Base-by-base conservation (phyloP, 2,329 filamentous ascomycete genomes). In the Monascus ruber region DNA sequence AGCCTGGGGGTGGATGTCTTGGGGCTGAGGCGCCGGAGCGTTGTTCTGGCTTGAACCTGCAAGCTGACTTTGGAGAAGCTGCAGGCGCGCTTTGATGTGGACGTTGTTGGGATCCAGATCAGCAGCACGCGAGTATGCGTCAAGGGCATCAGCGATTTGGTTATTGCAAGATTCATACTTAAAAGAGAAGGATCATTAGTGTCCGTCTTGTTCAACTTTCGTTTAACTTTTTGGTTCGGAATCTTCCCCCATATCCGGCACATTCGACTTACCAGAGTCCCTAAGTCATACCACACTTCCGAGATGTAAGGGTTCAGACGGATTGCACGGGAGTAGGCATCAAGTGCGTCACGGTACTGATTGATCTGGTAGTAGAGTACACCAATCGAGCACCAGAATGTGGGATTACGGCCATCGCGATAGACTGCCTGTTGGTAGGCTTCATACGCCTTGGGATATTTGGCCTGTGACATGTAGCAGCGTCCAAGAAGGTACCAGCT, bases 331-430 rank as follows among this genome's bases (percentile, higher is more conserved):
- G 88, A 95, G 65, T 96, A 98, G 31, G 91, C 91, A 68, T 98
- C 91, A 38, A 98, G 76, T 3, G 91, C 91, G 70, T 98, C 91
- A 42, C 91, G 81, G 66, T 98, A 98, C 68, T 98, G 91, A 65
- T 96, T 98, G 70, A 98, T 98, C 66, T 96, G 91, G 68, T 96
- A 98, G 64, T 98, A 98, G 43, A 98, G 74, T 10, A 98, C 91
- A 60, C 91, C 91, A 58, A 98, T 98, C 6, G 89, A 96, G 70
- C 91, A 96, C 91, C 91, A 98, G 70, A 96, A 98, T 2, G 91
- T 96, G 11, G 91, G 91, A 60, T 96, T 96, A 51, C 91, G 83
- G 28, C 91, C 91, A 60, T 98, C 91, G 41, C 91, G 86, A 59
- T 98, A 98, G 31, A 98, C 91, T 2, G 91, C 91, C 69, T 98